These are phyloP conservation scores for Cardamine resedifolia DNA, from an alignment of 345 rosid species.

Conservation along the genomic window DNA sequence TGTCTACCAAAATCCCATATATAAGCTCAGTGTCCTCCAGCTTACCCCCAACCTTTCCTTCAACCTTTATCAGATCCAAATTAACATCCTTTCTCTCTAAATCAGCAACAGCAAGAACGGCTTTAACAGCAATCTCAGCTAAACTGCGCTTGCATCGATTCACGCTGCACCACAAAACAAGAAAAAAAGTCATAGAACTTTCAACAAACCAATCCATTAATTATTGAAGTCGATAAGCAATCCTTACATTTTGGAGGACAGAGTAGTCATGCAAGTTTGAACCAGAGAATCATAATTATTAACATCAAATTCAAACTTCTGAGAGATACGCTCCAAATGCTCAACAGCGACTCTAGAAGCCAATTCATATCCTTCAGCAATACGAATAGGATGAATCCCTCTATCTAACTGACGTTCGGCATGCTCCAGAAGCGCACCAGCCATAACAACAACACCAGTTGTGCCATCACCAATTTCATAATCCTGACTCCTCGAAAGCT, in stretches of 20 bases:
- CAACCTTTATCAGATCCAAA: slow-evolving; percentile 88
- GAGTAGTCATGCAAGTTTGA: slow-evolving; percentile 86
- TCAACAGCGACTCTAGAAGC: slow-evolving; percentile 81
- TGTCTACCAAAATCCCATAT: slow-evolving; percentile 81
- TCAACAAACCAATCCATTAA: neutral
- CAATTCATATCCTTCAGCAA: slow-evolving; percentile 89
- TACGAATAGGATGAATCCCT: slow-evolving; percentile 84
- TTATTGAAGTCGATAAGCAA: neutral
- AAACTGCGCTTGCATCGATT: slow-evolving; percentile 77
- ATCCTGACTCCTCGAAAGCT: slow-evolving; percentile 86
- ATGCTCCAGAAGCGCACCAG: slow-evolving; percentile 88
- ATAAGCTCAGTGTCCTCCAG: slow-evolving; percentile 85
- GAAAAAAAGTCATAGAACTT: neutral
- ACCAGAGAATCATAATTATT: slow-evolving; percentile 68
- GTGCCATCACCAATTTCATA: slow-evolving; percentile 97
- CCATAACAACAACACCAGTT: slow-evolving; percentile 89
- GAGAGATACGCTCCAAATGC: slow-evolving; percentile 68
- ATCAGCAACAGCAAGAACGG: slow-evolving; percentile 94
- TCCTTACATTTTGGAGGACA: slow-evolving; percentile 75
- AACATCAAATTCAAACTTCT: slow-evolving; percentile 64
- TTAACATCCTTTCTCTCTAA: slow-evolving; percentile 88
- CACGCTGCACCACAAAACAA: slow-evolving; percentile 53
- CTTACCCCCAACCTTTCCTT: slow-evolving; percentile 95
- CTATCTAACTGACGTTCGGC: slow-evolving; percentile 82
- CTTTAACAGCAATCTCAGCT: slow-evolving; percentile 97